A percentile compares a stretch with the other conserved stretches of the same genome.
Evolutionary conservation across 805 yeast species (phyloP).

Genomic region (Starmerella sp.): DNA sequence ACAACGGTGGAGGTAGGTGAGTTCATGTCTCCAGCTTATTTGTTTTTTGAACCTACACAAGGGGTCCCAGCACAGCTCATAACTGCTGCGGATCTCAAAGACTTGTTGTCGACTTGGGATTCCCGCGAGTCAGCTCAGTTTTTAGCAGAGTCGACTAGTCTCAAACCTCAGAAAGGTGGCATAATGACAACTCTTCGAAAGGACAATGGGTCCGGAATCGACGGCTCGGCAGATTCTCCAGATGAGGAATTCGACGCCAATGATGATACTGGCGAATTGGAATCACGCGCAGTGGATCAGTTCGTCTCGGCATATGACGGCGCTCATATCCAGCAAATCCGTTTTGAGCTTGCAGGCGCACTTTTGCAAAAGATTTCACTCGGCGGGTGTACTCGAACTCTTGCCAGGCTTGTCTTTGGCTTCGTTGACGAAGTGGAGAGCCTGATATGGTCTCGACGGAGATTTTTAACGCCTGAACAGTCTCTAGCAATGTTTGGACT

Average conservation of each 20-base stretch:
- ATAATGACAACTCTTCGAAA: slow-evolving; percentile 10
- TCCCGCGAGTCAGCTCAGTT: slow-evolving; percentile 12
- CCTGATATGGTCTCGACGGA: slow-evolving; percentile 10
- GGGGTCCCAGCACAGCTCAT: neutral
- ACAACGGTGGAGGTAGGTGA: neutral
- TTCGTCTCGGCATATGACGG: slow-evolving; percentile 2
- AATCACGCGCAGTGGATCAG: slow-evolving; percentile 4
- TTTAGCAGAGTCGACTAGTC: slow-evolving; percentile 13
- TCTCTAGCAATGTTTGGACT: slow-evolving; percentile 11
- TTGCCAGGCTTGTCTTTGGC: slow-evolving; percentile 3
- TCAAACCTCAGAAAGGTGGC: slow-evolving; percentile 10
- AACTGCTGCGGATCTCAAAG: slow-evolving; percentile 13
- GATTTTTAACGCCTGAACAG: neutral
- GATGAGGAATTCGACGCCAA: neutral
- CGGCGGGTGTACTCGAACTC: neutral
- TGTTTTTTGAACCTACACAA: slow-evolving; percentile 9
- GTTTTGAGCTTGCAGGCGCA: slow-evolving; percentile 7
- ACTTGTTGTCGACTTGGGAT: slow-evolving; percentile 13
- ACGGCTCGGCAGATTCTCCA: neutral
- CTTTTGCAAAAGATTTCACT: slow-evolving; percentile 2
- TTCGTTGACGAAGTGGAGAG: slow-evolving; percentile 11
- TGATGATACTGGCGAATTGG: neutral
- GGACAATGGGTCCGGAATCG: neutral
- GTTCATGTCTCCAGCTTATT: slow-evolving; percentile 9
- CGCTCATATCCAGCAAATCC: slow-evolving; percentile 13